Evolutionary conservation across 2,329 filamentous ascomycete genomes (phyloP).

Genomic region (Ophiobolus disseminans): DNA sequence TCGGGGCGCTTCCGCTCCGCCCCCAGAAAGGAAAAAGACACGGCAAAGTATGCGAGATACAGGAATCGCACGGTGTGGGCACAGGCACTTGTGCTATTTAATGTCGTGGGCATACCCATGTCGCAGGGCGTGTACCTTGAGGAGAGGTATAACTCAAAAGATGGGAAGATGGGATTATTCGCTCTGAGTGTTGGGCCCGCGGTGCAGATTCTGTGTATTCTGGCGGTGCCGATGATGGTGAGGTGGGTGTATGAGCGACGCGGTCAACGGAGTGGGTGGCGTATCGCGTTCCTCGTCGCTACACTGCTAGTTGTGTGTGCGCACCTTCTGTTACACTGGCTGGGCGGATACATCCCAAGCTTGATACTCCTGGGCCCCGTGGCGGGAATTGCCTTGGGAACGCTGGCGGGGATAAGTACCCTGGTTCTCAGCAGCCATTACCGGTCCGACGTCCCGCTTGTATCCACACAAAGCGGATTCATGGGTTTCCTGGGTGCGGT

Average conservation of each 20-base stretch:
- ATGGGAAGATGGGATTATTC: conserved; percentile 6
- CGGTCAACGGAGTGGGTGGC: conserved; percentile 5
- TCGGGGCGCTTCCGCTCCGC: neutral
- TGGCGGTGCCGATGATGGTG: conserved; percentile 4
- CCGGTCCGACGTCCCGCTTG: conserved; percentile 35
- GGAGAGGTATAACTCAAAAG: conserved; percentile 25
- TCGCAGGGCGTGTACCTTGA: conserved; percentile 31
- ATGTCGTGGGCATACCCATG: conserved; percentile 31
- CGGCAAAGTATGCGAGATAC: conserved; percentile 1
- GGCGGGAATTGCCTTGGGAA: conserved; percentile 23
- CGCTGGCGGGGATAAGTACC: conserved; percentile 16
- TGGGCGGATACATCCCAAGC: neutral
- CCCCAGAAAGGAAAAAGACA: neutral
- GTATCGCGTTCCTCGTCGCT: neutral
- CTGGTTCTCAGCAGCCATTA: conserved; percentile 30
- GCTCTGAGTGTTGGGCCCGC: conserved; percentile 15
- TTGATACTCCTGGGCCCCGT: conserved; percentile 21
- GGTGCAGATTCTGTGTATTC: conserved; percentile 24
- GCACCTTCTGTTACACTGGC: conserved; percentile 1
- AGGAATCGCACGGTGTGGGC: conserved; percentile 18
- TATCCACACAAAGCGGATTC: conserved; percentile 40
- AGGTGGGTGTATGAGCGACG: conserved; percentile 11
- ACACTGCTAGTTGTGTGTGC: neutral
- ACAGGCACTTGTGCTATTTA: conserved; percentile 34
- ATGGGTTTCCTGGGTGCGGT: conserved; percentile 22